Evolutionary conservation across 805 yeast genomes (phyloP).

Genomic region (Metschnikowia gelsemii): DNA sequence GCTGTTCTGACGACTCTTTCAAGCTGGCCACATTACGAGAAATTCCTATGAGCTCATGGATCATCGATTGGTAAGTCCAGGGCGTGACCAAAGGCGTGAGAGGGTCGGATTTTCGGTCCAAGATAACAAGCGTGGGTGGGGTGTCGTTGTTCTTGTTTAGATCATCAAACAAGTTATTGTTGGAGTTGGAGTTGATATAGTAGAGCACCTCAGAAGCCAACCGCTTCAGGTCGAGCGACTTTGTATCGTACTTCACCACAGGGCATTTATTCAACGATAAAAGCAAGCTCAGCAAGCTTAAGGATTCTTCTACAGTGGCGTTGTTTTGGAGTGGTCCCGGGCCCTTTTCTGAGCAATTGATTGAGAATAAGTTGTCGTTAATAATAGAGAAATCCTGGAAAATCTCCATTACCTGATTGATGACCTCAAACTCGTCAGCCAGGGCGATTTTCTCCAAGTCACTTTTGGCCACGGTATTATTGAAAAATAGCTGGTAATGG

Average conservation of each 20-base stretch:
- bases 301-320: constrained; percentile 37
- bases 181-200: constrained; percentile 53
- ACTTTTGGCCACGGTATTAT: constrained; percentile 69
- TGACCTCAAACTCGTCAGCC: constrained; percentile 81
- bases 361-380: constrained; percentile 60
- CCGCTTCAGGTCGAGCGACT: constrained; percentile 60
- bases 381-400: constrained; percentile 81
- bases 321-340: constrained; percentile 27
- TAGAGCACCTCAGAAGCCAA: constrained; percentile 66
- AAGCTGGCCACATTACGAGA: constrained; percentile 76
- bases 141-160: constrained; percentile 57
- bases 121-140: constrained; percentile 68
- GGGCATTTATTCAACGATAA: constrained; percentile 79
- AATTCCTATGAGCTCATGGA: constrained; percentile 86
- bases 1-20: constrained; percentile 47
- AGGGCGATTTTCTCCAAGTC: constrained; percentile 87
- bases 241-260: constrained; percentile 70
- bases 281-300: constrained; percentile 51
- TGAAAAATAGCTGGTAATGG: constrained; percentile 74
- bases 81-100: constrained; percentile 89
- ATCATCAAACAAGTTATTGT: constrained; percentile 64
- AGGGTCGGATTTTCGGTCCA: constrained; percentile 90
- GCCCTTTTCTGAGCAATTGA: constrained; percentile 39
- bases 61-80: constrained; percentile 98
- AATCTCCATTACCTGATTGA: constrained; percentile 72